These are phyloP conservation scores for Phytopythium kandeliae DNA, from an alignment of 352 stramenopile species.

Conservation along the genomic window DNA sequence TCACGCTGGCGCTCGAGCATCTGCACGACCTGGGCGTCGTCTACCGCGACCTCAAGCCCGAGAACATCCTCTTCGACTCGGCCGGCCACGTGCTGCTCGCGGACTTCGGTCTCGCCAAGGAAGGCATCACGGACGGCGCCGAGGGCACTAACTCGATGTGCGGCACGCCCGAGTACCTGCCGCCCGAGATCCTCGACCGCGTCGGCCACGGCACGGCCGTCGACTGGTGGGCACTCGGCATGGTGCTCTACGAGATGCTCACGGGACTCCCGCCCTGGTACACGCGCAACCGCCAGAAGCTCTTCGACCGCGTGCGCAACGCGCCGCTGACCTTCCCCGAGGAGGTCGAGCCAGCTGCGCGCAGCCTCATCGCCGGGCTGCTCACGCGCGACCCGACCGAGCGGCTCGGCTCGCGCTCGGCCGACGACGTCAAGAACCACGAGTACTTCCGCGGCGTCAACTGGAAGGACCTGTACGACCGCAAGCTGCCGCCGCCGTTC, in stretches of 20 bases:
- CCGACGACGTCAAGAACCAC: slow-evolving; percentile 84
- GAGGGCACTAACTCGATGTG: slow-evolving; percentile 88
- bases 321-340: slow-evolving; percentile 87
- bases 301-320: slow-evolving; percentile 88
- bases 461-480: slow-evolving; percentile 80
- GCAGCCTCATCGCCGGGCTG: slow-evolving; percentile 78
- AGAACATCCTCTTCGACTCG: slow-evolving; percentile 91
- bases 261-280: slow-evolving; percentile 91
- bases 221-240: slow-evolving; percentile 91
- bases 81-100: slow-evolving; percentile 70
- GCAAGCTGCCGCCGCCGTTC: slow-evolving; percentile 80
- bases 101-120: slow-evolving; percentile 86
- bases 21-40: slow-evolving; percentile 90
- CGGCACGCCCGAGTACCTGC: slow-evolving; percentile 90
- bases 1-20: slow-evolving; percentile 84
- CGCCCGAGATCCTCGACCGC: slow-evolving; percentile 88
- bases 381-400: slow-evolving; percentile 78
- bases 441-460: slow-evolving; percentile 79
- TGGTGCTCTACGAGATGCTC: slow-evolving; percentile 94
- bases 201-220: slow-evolving; percentile 87
- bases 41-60: slow-evolving; percentile 96
- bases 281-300: slow-evolving; percentile 90
- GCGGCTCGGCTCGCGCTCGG: slow-evolving; percentile 66
- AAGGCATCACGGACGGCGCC: slow-evolving; percentile 77
- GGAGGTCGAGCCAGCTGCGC: slow-evolving; percentile 62